phyloP scores from a whole-genome alignment of 441 rosid species.

The Hura crepitans region DNA sequence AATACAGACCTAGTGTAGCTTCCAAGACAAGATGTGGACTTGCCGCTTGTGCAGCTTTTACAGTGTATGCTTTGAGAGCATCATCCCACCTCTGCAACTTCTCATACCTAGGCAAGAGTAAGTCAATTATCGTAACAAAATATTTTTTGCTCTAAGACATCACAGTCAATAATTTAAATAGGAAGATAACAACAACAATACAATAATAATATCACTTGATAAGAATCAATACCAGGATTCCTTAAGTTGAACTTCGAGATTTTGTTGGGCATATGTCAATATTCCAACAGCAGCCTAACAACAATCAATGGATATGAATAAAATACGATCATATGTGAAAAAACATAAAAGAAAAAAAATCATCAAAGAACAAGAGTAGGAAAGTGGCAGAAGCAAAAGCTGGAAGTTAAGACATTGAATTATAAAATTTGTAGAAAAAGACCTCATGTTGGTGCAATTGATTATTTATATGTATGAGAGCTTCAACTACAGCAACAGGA shows the following conservation, averaged over 20 bases:
- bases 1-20: conserved; percentile 78
- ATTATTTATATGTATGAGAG: conserved; percentile 96
- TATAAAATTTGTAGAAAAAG: conserved; percentile 16
- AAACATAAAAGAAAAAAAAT: not conserved
- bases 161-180: not conserved
- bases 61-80: conserved; percentile 96
- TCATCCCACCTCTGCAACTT: conserved; percentile 99
- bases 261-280: conserved; percentile 92
- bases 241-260: conserved; percentile 86
- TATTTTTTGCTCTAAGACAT: not conserved
- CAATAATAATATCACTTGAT: not conserved
- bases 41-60: conserved; percentile 80
- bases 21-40: conserved; percentile 81
- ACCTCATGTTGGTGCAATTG: conserved; percentile 99
- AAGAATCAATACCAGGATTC: conserved; percentile 75
- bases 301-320: conserved; percentile 23
- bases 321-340: conserved; percentile 1
- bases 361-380: conserved; percentile 7
- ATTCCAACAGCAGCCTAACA: conserved; percentile 98
- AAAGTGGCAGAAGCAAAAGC: conserved; percentile 11
- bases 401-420: not conserved
- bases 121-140: conserved; percentile 2
- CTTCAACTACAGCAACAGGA: conserved; percentile 98
- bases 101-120: conserved; percentile 72
- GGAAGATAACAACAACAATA: not conserved